Percentiles rank a stretch among this genome's conserved stretches.
Conservation (phyloP, 2,329 filamentous ascomycete genomes). For the Paracorniculantispora psalliotae region DNA sequence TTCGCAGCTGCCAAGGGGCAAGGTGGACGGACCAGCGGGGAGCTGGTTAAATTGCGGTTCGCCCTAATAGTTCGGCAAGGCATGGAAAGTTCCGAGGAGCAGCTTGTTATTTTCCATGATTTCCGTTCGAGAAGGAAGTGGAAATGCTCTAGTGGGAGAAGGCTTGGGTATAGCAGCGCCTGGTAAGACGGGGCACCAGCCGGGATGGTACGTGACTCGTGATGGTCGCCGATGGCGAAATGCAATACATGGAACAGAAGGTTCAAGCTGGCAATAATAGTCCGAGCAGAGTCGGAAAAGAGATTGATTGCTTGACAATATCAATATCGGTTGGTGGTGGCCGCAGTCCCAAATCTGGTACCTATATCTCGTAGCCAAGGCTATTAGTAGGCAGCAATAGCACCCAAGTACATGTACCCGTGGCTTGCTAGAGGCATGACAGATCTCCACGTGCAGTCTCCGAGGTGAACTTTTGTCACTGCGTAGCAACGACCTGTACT, state of each 20-base stretch:
- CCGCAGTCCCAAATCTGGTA: background rate
- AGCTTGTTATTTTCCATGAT: background rate
- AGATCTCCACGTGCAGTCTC: no score
- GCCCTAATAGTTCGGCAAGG: background rate
- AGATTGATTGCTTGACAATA: background rate
- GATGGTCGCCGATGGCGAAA: background rate
- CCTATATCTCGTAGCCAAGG: background rate
- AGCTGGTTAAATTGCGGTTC: background rate
- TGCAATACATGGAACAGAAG: background rate
- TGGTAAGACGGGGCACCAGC: background rate
- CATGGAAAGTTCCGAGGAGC: background rate
- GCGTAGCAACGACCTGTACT: background rate
- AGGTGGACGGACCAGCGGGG: background rate
- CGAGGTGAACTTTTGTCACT: no score
- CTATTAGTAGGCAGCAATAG: background rate
- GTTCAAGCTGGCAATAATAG: background rate
- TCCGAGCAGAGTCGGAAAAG: background rate
- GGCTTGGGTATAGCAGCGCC: background rate
- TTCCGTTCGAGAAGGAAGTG: slow-evolving; percentile 5
- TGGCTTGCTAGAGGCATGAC: background rate
- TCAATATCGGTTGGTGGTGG: background rate
- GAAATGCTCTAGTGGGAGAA: background rate
- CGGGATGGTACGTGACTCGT: slow-evolving; percentile 8
- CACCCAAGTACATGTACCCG: background rate
- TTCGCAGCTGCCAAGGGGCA: background rate